Conservation (phyloP, 2,329 filamentous ascomycete species). For the Exophiala mesophila region DNA sequence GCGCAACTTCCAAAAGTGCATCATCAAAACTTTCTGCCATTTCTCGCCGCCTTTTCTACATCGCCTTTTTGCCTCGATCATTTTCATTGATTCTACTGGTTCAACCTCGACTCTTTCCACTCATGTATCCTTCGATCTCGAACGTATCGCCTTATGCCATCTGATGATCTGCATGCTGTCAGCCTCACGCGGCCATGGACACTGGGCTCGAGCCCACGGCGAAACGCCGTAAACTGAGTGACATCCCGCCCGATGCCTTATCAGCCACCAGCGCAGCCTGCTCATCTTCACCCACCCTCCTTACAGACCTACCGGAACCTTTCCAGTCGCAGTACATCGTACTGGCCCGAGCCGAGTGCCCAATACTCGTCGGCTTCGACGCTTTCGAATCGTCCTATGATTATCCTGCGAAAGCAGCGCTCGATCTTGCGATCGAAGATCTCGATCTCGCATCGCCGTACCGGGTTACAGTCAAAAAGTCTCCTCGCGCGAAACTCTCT, state of each 20-base stretch:
- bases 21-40: too few relatives aligned
- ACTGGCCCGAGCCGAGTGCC: constrained; percentile 6
- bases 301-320: constrained; percentile 5
- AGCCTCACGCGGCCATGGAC: not conserved
- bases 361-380: constrained; percentile 1
- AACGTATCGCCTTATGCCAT: too few relatives aligned
- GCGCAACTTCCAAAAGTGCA: too few relatives aligned
- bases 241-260: not conserved
- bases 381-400: not conserved
- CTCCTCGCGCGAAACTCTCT: not conserved
- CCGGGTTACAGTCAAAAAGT: not conserved
- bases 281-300: too few relatives aligned
- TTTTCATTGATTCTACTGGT: too few relatives aligned
- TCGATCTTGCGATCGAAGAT: constrained; percentile 8
- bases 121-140: too few relatives aligned
- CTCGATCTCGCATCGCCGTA: not conserved
- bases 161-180: not conserved
- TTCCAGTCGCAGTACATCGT: constrained; percentile 12
- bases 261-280: too few relatives aligned
- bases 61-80: too few relatives aligned
- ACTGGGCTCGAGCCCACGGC: not conserved
- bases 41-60: too few relatives aligned
- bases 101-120: too few relatives aligned
- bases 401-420: not conserved
- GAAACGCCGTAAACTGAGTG: not conserved